A percentile compares a stretch with the other conserved stretches of the same genome.
Conservation (phyloP, 805 yeast genomes). For the Myxozyma udenii region DNA sequence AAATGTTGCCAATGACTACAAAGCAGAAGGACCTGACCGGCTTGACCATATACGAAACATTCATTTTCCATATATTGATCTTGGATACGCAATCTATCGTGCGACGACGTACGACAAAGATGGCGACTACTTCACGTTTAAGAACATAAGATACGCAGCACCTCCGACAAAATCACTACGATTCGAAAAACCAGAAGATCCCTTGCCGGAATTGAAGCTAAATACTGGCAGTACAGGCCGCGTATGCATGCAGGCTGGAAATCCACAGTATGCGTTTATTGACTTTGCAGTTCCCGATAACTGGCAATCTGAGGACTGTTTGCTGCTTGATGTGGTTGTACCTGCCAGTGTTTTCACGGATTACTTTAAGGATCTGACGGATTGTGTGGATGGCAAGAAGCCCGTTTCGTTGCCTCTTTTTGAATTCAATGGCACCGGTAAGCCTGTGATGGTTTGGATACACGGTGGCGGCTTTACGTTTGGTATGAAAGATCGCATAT, state of each 20-base stretch:
- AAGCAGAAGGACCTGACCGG: too few relatives aligned
- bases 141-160: conserved; percentile 28
- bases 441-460: conserved; percentile 27
- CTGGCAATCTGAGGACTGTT: conserved; percentile 23
- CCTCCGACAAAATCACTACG: conserved; percentile 26
- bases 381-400: neutral
- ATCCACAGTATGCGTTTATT: conserved; percentile 9
- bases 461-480: conserved; percentile 31
- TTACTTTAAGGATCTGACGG: neutral
- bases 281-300: conserved; percentile 1
- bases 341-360: conserved; percentile 12
- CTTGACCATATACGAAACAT: too few relatives aligned
- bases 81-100: conserved; percentile 26
- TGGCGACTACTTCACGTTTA: conserved; percentile 13
- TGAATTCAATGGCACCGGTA: neutral
- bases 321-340: conserved; percentile 26
- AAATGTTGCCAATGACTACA: too few relatives aligned
- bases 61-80: conserved; percentile 19
- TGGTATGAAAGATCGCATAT: conserved; percentile 21
- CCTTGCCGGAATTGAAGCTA: conserved; percentile 13
- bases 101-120: conserved; percentile 16
- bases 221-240: conserved; percentile 22
- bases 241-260: conserved; percentile 23
- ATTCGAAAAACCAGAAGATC: conserved; percentile 22
- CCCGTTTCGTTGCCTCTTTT: neutral